phyloP scores from a whole-genome alignment of 306 rosid species.

The Quercus dentata region DNA sequence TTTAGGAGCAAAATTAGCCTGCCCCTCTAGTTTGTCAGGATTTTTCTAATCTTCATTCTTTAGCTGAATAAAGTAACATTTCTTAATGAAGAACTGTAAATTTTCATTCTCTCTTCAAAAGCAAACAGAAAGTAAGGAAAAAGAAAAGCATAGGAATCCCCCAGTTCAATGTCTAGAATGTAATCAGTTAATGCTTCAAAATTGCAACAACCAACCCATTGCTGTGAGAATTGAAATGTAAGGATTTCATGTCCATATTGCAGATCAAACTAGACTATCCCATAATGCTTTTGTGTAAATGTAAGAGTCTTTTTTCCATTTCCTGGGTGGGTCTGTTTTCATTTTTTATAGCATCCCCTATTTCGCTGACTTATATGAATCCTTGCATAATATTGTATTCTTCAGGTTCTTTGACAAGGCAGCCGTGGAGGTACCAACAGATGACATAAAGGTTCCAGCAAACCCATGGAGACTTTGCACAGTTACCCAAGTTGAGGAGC shows the following conservation, averaged over 20 bases:
- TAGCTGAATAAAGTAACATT: not conserved
- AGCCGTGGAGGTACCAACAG: constrained; percentile 47
- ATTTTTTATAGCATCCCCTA: not conserved
- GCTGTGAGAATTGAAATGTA: not conserved
- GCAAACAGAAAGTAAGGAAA: not conserved
- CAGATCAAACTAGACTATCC: not conserved
- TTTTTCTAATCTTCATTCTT: not conserved
- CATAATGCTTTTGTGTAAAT: not conserved
- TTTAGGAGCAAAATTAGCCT: not conserved
- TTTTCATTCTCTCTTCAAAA: not conserved
- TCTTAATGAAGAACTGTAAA: not conserved
- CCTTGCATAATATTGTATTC: constrained; percentile 4
- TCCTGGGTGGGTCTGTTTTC: not conserved
- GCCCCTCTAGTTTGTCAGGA: not conserved
- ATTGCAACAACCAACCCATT: not conserved
- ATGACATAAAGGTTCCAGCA: constrained; percentile 33
- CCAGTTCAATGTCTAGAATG: not conserved
- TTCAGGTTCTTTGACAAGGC: constrained; percentile 90
- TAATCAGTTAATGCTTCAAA: not conserved
- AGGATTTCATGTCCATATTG: not conserved
- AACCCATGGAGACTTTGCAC: constrained; percentile 83
- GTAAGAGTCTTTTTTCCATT: not conserved
- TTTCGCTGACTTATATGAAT: not conserved
- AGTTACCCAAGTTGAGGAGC: constrained; percentile 94
- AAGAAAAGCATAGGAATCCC: not conserved